phyloP scores from a whole-genome alignment of 306 rosid genomes.

The Carpinus fangiana region DNA sequence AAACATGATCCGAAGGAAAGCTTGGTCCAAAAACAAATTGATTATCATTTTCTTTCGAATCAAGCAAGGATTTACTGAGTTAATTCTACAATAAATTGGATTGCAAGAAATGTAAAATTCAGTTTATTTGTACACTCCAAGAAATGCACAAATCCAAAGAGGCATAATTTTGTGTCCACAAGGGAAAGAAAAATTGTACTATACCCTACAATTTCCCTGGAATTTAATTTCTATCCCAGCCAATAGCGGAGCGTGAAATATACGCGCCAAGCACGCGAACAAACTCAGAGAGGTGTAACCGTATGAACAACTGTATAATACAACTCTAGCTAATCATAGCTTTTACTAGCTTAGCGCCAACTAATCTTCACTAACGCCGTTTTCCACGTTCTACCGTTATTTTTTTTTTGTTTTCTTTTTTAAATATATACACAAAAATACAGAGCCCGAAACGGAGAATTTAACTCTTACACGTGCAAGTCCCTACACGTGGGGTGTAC shows the following conservation, averaged over 20 bases:
- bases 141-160: not conserved
- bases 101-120: not conserved
- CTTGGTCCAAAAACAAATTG: no score
- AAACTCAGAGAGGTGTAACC: constrained; percentile 16
- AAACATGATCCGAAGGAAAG: no score
- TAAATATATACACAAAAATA: constrained; percentile 29
- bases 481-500: constrained; percentile 25
- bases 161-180: not conserved
- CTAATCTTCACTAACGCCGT: constrained; percentile 26
- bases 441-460: not conserved
- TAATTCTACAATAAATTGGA: no score
- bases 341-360: not conserved
- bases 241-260: not conserved
- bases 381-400: constrained; percentile 40
- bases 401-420: not conserved
- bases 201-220: not conserved
- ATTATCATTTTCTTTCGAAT: not conserved
- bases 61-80: not conserved
- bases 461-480: constrained; percentile 33
- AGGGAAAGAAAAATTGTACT: not conserved
- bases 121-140: not conserved
- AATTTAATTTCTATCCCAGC: not conserved
- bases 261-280: constrained; percentile 10
- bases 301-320: constrained; percentile 29
- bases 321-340: constrained; percentile 20